These are phyloP conservation scores for Trypanosoma melophagium DNA, from an alignment of 208 protist species.

Conservation along the genomic window DNA sequence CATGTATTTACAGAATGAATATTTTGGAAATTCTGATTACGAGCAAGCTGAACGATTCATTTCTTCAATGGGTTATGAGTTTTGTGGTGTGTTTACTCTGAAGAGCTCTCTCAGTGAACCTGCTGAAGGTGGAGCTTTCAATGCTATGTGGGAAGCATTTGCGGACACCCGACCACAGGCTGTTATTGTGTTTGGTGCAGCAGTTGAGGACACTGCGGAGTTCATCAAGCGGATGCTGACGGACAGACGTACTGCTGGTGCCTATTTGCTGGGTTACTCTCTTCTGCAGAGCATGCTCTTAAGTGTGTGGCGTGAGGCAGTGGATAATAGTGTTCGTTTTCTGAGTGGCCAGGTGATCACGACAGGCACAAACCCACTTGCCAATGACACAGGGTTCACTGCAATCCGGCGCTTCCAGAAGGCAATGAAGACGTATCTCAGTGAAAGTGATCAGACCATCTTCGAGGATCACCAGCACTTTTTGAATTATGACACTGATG, in stretches of 20 bases:
- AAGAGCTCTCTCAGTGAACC: conserved; percentile 1
- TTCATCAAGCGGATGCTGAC: conserved; percentile 22
- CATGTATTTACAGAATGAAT: conserved; percentile 48
- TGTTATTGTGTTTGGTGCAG: conserved; percentile 22
- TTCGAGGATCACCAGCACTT: too few species aligned
- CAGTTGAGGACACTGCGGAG: background rate
- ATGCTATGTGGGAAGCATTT: conserved; percentile 17
- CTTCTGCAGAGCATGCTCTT: conserved; percentile 4
- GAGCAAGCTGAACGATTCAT: conserved; percentile 15
- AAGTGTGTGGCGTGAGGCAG: background rate
- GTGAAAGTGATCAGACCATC: too few species aligned
- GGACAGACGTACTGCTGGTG: too few species aligned
- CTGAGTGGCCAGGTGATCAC: too few species aligned
- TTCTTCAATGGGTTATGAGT: conserved; percentile 21
- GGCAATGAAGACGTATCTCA: too few species aligned
- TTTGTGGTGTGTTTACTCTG: conserved; percentile 27
- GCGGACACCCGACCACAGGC: conserved; percentile 21
- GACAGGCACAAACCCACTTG: too few species aligned
- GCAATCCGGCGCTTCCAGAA: too few species aligned
- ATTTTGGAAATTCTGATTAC: conserved; percentile 38
- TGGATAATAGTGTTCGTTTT: background rate
- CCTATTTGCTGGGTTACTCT: conserved; percentile 17
- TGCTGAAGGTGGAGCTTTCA: conserved; percentile 12
- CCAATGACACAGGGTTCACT: too few species aligned
- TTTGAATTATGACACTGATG: too few species aligned